A percentile compares a stretch with the other conserved stretches of the same genome.
These are phyloP conservation scores for Diaporthe citrichinensis DNA, from an alignment of 2,329 filamentous ascomycete genomes.

Conservation along the genomic window DNA sequence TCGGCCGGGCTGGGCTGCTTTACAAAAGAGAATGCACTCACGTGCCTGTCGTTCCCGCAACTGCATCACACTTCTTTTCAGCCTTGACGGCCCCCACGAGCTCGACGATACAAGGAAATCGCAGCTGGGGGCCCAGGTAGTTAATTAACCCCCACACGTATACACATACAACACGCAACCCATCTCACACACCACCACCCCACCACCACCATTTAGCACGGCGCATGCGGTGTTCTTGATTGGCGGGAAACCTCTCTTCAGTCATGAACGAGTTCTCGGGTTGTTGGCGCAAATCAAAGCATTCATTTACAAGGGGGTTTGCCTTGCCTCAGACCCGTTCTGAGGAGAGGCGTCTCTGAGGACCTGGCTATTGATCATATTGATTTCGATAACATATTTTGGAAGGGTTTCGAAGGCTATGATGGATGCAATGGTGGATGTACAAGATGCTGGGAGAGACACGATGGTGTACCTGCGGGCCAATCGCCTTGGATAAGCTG, in stretches of 20 bases:
- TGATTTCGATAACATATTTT: neutral
- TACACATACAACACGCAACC: neutral
- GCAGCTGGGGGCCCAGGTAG: neutral
- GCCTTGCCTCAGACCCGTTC: no score
- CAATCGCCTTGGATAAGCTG: neutral
- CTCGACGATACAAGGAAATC: neutral
- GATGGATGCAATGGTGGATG: no score
- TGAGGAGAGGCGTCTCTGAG: neutral
- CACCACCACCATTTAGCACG: neutral
- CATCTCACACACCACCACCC: neutral
- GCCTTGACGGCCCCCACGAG: neutral
- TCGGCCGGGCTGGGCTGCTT: neutral
- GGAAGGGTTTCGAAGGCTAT: neutral
- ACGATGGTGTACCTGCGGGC: neutral
- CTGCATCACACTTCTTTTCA: neutral
- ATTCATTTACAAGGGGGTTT: no score
- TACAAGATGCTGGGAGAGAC: neutral
- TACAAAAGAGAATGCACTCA: constrained; percentile 27
- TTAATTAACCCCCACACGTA: neutral
- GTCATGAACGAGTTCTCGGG: neutral
- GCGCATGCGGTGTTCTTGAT: neutral
- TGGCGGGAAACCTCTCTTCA: neutral
- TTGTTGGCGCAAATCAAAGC: neutral
- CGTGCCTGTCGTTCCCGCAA: constrained; percentile 26
- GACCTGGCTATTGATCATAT: neutral